Percentiles rank a stretch among this genome's conserved stretches.
phyloP scores from a whole-genome alignment of 305 asterid genomes.

The Nicotiana rustica region DNA sequence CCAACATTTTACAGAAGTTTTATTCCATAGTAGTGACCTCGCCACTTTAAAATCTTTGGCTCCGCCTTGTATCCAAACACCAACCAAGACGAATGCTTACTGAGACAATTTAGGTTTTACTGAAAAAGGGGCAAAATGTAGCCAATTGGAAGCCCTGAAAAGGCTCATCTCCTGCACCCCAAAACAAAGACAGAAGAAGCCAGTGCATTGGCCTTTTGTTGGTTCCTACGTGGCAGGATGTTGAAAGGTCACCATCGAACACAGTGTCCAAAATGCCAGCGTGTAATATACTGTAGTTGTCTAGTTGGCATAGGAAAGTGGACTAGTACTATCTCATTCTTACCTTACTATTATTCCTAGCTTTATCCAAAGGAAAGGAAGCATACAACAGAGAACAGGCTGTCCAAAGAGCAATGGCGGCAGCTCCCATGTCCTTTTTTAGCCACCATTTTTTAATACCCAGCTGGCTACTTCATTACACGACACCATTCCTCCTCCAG shows the following conservation, averaged over 20 bases:
- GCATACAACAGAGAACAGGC: slow-evolving; percentile 15
- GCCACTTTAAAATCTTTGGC: no score
- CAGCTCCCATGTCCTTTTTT: slow-evolving; percentile 33
- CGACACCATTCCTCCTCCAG: neutral
- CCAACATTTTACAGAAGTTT: no score
- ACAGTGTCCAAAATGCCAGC: slow-evolving; percentile 8
- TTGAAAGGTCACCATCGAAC: slow-evolving; percentile 10
- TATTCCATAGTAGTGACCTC: no score
- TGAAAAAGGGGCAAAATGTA: neutral
- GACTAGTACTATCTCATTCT: neutral
- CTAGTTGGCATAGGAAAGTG: neutral
- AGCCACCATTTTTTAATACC: neutral
- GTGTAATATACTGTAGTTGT: slow-evolving; percentile 2
- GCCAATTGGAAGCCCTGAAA: neutral
- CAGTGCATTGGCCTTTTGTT: neutral
- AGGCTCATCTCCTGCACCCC: slow-evolving; percentile 11
- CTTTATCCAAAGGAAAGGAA: neutral
- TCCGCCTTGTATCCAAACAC: neutral
- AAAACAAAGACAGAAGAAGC: neutral
- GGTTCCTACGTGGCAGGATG: neutral
- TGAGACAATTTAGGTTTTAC: neutral
- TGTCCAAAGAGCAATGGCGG: slow-evolving; percentile 22
- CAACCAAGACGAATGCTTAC: neutral
- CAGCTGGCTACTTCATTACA: slow-evolving; percentile 27
- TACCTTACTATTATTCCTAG: neutral